Evolutionary conservation across 2,329 filamentous ascomycete genomes (phyloP).

Genomic region (Parastagonospora nodorum): DNA sequence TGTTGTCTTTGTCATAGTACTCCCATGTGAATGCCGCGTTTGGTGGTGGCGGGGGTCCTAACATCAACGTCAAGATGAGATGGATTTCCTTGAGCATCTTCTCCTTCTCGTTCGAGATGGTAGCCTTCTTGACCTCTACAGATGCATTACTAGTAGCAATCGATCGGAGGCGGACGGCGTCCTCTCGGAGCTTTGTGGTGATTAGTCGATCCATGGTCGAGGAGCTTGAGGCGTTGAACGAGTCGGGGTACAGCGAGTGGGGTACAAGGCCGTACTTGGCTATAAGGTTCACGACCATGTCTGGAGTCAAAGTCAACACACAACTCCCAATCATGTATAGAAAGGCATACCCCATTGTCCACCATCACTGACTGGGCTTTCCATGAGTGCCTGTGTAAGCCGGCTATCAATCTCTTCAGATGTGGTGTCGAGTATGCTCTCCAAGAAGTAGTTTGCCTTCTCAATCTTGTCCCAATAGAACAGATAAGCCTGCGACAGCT

Average conservation of each 20-base stretch:
- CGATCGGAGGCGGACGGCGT: constrained; percentile 72
- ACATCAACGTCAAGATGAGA: constrained; percentile 77
- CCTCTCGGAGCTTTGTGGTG: constrained; percentile 85
- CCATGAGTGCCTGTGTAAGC: constrained; percentile 71
- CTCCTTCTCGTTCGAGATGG: constrained; percentile 63
- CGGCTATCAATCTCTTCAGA: constrained; percentile 72
- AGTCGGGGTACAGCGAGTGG: constrained; percentile 80
- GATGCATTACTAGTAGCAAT: constrained; percentile 51
- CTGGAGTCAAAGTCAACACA: constrained; percentile 36
- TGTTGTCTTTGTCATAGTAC: constrained; percentile 72
- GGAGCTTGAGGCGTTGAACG: constrained; percentile 76
- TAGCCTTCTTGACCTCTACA: constrained; percentile 44
- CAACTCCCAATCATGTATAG: neutral
- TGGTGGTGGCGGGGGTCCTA: constrained; percentile 77
- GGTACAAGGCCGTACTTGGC: constrained; percentile 88
- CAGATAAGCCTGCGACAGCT: constrained; percentile 85
- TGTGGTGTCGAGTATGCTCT: constrained; percentile 78
- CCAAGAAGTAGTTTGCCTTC: constrained; percentile 87
- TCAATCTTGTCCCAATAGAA: constrained; percentile 96
- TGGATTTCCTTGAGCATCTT: constrained; percentile 82
- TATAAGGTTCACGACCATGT: constrained; percentile 87
- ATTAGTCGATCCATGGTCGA: constrained; percentile 72
- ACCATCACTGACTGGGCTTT: constrained; percentile 74
- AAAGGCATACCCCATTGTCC: constrained; percentile 68
- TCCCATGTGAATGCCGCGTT: constrained; percentile 77